Evolutionary conservation across 371 early-diverging fungal genomes (phyloP).

Genomic region (Circinella umbellata): DNA sequence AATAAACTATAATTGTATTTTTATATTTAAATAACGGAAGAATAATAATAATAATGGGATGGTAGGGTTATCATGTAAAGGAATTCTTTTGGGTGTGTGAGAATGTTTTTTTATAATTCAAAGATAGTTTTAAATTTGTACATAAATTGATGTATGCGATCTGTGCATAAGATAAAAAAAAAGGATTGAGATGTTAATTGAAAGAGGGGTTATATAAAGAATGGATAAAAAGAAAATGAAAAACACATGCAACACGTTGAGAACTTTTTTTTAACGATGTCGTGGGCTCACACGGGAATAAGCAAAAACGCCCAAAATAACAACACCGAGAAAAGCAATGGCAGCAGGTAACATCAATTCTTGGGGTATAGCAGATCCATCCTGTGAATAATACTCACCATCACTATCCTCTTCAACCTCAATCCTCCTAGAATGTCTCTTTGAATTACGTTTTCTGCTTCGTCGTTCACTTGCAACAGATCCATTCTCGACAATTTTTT

Average conservation of each 20-base stretch:
- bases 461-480: constrained; percentile 1
- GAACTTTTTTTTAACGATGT: constrained; percentile 12
- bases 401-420: constrained; percentile 10
- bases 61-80: no score
- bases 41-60: no score
- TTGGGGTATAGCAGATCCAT: constrained; percentile 44
- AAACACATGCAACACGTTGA: neutral
- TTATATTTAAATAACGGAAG: no score
- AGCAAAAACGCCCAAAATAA: constrained; percentile 65
- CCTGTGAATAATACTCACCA: constrained; percentile 1
- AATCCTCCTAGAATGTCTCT: constrained; percentile 9
- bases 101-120: no score
- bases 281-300: constrained; percentile 22
- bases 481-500: neutral
- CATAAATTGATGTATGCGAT: no score
- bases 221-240: neutral
- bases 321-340: constrained; percentile 60
- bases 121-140: no score
- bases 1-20: no score
- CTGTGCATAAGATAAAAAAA: no score
- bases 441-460: constrained; percentile 11
- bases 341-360: constrained; percentile 67
- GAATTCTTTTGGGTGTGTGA: no score
- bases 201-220: neutral
- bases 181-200: no score